Evolutionary conservation across 2,329 filamentous ascomycete genomes (phyloP), one percentile per base, ranked within the genome.

Genomic region (Colletotrichum neosansevieriae): DNA sequence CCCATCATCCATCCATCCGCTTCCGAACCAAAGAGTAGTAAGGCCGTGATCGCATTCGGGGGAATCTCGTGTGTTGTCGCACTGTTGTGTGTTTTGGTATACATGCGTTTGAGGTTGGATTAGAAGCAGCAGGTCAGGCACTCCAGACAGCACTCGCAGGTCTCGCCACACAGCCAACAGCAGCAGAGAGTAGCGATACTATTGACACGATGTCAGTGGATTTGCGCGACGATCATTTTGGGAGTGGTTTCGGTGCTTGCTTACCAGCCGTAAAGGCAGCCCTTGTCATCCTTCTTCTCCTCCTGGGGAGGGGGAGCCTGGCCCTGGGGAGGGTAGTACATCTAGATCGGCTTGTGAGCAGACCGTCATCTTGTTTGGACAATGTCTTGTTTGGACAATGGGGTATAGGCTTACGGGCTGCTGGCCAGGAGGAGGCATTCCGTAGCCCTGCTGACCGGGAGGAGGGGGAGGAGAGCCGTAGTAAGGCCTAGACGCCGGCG

Each of bases 131-230:
- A 81, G 64, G 78, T 77, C 29, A 81, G 65, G 70, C 79, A 81
- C 53, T 82, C 80, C 34, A 81, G 72, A 70, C 80, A 82, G 73
- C 80, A 82, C 67, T 81, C 79, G 74, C 80, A 82, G 3, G 80
- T 78, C 71, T 82, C 80, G 3, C 80, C 80, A 69, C 80, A 82
- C 56, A 82, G 74, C 79, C 79, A 82, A 69, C 80, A 82, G 74
- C 80, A 82, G 75, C 80, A 82, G 67, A 82, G 71, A 21, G 80
- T 77, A 57, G 80, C 80, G 29, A 82, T 66, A 71, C 80, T 81
- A 50, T 24, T 51, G 42, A 5, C 40, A 9, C 7, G 24, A 15
- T 15, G 47, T 69, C 15, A 70, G 54, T 58, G 5, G 50, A 19
- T 51, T 15, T 40, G 19, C 34, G 17, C 38, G 29, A 45, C 12